Base-by-base conservation (phyloP, 345 rosid species). In the Cardiospermum halicacabum region DNA sequence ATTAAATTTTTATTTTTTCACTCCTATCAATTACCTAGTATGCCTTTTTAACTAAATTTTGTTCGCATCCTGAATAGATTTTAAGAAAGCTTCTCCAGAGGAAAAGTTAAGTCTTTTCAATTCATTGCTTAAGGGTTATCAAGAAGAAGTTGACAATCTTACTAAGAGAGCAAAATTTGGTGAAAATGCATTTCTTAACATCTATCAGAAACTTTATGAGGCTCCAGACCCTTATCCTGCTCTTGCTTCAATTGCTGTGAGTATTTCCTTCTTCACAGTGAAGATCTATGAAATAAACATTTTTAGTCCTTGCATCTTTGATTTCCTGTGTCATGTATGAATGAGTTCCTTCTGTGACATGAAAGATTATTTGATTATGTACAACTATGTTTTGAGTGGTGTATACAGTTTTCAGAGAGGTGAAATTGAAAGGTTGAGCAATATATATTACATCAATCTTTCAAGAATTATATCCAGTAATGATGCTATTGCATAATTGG, bases 151-250 rank as follows among this genome's bases (percentile, higher is more conserved):
- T 30, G 97, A 94, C 81, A 94, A 91, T 78, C 88, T 94, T 59
- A 94, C 99, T 67, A 94, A 94, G 84, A 91, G 99, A 77, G 97
- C 97, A 30, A 94, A 94, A 71, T 89, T 84, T 78, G 97, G 97
- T 68, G 97, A 94, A 75, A 94, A 94, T 82, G 85, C 97, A 64
- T 91, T 94, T 80, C 92, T 91, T 50, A 91, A 91, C 75, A 87
- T 94, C 66, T 94, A 94, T 78, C 99, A 94, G 73, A 94, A 94
- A 65, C 90, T 94, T 39, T 94, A 94, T 74, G 97, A 94, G 85
- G 99, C 99, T 63, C 99, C 99, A 25, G 99, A 94, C 80, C 99
- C 97, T 63, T 89, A 80, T 81, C 96, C 89, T 4, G 85, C 97
- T 66, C 93, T 94, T 76, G 96, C 93, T 71, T 89, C 97, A 22